Conservation (phyloP, 192 early-diverging fungal genomes). For the Coemansia sp. region DNA sequence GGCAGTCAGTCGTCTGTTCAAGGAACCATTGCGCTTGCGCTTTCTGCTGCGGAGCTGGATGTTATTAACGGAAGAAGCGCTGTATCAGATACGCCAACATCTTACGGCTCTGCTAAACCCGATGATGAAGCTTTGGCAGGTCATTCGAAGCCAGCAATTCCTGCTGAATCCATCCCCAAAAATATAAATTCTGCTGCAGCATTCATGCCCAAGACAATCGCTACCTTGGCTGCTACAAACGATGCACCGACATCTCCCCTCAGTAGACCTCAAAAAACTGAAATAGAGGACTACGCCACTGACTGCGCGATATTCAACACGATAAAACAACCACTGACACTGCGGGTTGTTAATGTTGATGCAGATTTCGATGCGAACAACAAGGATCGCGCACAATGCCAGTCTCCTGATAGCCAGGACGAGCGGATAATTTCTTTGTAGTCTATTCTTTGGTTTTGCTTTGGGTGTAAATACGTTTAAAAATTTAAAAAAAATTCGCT, state of each 20-base stretch:
- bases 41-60: constrained; percentile 39
- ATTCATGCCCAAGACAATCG: background rate
- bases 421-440: background rate
- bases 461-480: too few relatives aligned
- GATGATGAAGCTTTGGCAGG: background rate
- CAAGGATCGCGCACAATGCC: background rate
- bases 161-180: background rate
- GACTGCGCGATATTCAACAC: constrained; percentile 13
- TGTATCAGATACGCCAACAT: background rate
- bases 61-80: constrained; percentile 11
- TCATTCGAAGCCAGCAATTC: too few relatives aligned
- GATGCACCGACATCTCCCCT: background rate
- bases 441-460: too few relatives aligned
- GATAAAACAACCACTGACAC: constrained; percentile 13
- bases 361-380: background rate
- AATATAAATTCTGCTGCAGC: background rate
- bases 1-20: constrained; percentile 16
- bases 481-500: too few relatives aligned
- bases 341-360: constrained; percentile 15
- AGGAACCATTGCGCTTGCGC: constrained; percentile 17
- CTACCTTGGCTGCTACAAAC: background rate
- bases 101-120: background rate
- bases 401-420: background rate
- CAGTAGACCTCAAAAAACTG: background rate
- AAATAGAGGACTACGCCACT: background rate